These are phyloP conservation scores for Astraeus odoratus DNA, from an alignment of 768 basidiomycete species.

Conservation along the genomic window DNA sequence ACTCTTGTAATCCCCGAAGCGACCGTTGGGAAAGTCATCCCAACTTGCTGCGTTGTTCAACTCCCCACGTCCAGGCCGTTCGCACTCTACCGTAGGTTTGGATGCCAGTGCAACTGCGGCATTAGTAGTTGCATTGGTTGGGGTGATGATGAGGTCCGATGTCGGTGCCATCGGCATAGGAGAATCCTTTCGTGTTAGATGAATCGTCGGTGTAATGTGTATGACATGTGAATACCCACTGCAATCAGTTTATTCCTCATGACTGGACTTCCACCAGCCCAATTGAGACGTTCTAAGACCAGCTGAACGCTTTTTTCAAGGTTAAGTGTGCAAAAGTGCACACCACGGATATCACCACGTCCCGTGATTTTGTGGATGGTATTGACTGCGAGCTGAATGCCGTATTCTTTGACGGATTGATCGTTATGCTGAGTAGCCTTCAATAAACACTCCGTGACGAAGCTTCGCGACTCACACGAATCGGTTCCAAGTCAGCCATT, in stretches of 20 bases:
- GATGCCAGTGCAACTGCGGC: constrained; percentile 52
- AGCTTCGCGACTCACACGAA: constrained; percentile 49
- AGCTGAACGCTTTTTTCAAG: constrained; percentile 91
- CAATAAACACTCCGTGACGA: not conserved
- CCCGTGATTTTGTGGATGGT: constrained; percentile 61
- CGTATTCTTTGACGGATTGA: constrained; percentile 89
- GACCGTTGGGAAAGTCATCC: constrained; percentile 98
- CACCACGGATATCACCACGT: constrained; percentile 56
- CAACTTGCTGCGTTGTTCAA: constrained; percentile 72
- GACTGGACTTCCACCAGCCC: constrained; percentile 46
- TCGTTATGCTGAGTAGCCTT: constrained; percentile 70
- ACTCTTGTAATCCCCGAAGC: constrained; percentile 96
- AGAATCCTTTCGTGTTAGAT: constrained; percentile 32
- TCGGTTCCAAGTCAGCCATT: constrained; percentile 59
- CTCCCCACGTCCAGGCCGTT: constrained; percentile 60
- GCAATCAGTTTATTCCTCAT: constrained; percentile 61
- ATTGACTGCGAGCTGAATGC: constrained; percentile 75
- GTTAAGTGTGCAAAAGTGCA: constrained; percentile 96
- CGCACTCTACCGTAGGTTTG: constrained; percentile 42
- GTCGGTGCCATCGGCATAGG: constrained; percentile 25
- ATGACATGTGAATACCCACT: constrained; percentile 31
- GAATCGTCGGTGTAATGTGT: not conserved
- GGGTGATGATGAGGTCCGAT: constrained; percentile 48
- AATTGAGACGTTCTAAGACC: constrained; percentile 72
- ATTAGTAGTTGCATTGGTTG: constrained; percentile 54